Percentiles rank a stretch among this genome's conserved stretches.
Conservation (phyloP, 495 filamentous ascomycete species). For the Lasiosphaeria hispida region DNA sequence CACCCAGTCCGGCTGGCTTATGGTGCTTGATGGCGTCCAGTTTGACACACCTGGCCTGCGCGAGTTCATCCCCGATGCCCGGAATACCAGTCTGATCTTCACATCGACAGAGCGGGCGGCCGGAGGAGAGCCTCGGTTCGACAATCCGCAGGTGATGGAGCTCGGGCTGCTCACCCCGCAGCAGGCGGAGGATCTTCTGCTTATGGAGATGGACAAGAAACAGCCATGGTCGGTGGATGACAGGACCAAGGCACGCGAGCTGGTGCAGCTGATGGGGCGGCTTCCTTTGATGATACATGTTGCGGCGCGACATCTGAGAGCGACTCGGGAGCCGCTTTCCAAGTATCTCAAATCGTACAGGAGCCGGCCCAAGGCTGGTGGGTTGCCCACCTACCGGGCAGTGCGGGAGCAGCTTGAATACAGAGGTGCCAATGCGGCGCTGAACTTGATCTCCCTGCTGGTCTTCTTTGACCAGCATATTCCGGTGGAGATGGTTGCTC, state of each 20-base stretch:
- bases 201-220: constrained; percentile 53
- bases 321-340: constrained; percentile 66
- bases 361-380: constrained; percentile 63
- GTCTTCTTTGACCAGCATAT: constrained; percentile 73
- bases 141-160: constrained; percentile 71
- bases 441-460: constrained; percentile 72
- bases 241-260: constrained; percentile 56
- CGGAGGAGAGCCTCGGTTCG: constrained; percentile 64
- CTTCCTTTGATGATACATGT: constrained; percentile 78
- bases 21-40: constrained; percentile 72
- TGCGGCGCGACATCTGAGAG: constrained; percentile 70
- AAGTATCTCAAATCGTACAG: constrained; percentile 69
- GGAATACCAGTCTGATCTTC: constrained; percentile 70
- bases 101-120: constrained; percentile 69
- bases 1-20: constrained; percentile 65
- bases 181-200: constrained; percentile 47
- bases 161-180: constrained; percentile 54
- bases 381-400: constrained; percentile 61
- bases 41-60: constrained; percentile 63
- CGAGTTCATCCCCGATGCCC: constrained; percentile 68
- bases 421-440: constrained; percentile 57
- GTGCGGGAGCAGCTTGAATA: constrained; percentile 69
- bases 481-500: constrained; percentile 68
- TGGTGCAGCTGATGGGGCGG: constrained; percentile 68
- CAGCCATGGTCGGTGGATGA: constrained; percentile 60